Base-by-base conservation (phyloP, 1,284 basidiomycete species). In the Boletus semigastroideus region DNA sequence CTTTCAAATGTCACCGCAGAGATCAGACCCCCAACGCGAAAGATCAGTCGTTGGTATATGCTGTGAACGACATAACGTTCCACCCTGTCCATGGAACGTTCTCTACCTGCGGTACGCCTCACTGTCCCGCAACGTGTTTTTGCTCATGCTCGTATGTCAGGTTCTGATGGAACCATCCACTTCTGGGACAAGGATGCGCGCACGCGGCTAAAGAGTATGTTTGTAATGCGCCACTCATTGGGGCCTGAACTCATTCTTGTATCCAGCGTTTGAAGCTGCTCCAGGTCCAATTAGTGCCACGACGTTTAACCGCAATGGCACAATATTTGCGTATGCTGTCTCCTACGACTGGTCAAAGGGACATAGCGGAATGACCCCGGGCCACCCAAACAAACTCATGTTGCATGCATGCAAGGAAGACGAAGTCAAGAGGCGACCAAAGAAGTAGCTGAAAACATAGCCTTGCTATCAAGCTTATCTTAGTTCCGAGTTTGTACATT, bases 61-160 rank as follows among this genome's bases (percentile, higher is more conserved):
- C 94, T 1, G 94, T 98, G 52, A 98, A 99, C 64, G 88, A 91
- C 52, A 90, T 93, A 62, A 82, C 84, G 1, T 98, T 98, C 80
- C 94, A 98, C 67, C 92, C 92, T 42, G 80, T 87, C 1, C 90
- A 96, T 59, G 94, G 94, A 41, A 98, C 95, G 1, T 98, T 98
- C 73, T 90, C 91, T 30, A 98, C 94, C 0, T 93, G 90, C 55
- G 95, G 95, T 78, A 69, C 63, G 86, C 68, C 41, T 55, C 43
- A 47, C 64, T 46, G 64, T 60, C 44, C 53, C 58, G 62, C 53
- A 67, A 46, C 54, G 49, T 54, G 53, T 60, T 49, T 46, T 45
- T 44, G 19, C 38, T 56, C 52, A 51, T 48, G 42, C 31, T n/a
- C 34, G 14, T 20, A 46, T 56, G 43, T 53, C 37, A 86, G 86